Evolutionary conservation across 2,329 filamentous ascomycete species (phyloP), one percentile per base, ranked within the genome.

Genomic region (Pestalotiopsis sp.): DNA sequence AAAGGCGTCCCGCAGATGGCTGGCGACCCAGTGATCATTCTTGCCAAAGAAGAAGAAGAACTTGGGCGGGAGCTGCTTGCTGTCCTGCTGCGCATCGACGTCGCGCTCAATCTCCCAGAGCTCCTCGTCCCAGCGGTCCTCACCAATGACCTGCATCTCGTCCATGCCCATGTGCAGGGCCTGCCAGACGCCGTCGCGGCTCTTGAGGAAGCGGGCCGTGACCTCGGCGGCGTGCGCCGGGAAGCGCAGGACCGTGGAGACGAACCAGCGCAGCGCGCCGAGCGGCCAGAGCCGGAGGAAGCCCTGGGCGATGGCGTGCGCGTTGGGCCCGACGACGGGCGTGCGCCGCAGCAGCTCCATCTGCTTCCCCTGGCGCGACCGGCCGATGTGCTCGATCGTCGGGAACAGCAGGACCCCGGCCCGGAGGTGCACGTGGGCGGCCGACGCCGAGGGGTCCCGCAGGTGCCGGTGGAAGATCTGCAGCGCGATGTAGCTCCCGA

Each of bases 401-500:
- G 92, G 92, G 76, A 94, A 94, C 20, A 95, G 84, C 67, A 94
- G 82, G 57, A 94, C 83, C 1, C 86, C 91, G 36, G 84, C 81
- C 45, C 76, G 77, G 25, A 89, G 79, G 12, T 75, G 77, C n/a
- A 86, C 75, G 60, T 79, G 75, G n/a, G 80, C 79, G 1, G 77
- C 77, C 13, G 31, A 36, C 31, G 74, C 67, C 13, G 72, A 69
- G 0, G 77, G 75, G 52, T 80, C 72, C 49, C 36, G 14, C 45
- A 84, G 80, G 70, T 90, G 85, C 11, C 88, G 83, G 70, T 89
- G 83, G 62, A 93, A 86, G 38, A 92, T 80, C 76, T 94, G 91
- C 71, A 94, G 87, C 2, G 87, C 81, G 23, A 95, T 91, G 76
- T 92, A 95, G 11, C 88, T 83, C 27, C 92, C 92, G 1, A 95